Base-by-base conservation (phyloP, 2,329 filamentous ascomycete species). In the Neodidymelliopsis sp. region DNA sequence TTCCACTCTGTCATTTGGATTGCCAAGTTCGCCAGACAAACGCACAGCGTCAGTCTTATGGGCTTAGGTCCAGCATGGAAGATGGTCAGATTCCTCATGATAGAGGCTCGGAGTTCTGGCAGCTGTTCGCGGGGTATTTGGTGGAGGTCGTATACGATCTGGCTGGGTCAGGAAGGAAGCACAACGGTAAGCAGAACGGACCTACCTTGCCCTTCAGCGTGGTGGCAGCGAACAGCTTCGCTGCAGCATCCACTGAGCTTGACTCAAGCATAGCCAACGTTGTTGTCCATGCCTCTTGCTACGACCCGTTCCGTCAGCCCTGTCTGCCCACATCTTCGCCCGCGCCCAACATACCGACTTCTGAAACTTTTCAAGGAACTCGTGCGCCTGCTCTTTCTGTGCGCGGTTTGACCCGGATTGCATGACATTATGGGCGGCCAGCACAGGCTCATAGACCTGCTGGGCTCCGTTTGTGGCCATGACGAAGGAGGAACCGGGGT, bases 1-100 rank as follows among this genome's bases (percentile, higher is more conserved):
- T 95, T 93, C 94, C 94, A 99, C 36, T 87, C 84, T 65, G 85
- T 87, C 91, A 97, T 95, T 77, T 97, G 92, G 66, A 99, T 96
- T 51, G 94, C 94, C 67, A 99, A 78, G 69, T 93, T 93, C 13
- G 93, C 93, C 69, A 99, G 80, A 75, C 92, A 97, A 49, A 99
- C 92, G 72, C 91, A 96, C 53, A 99, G 83, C 77, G 97, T 93
- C 60, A 95, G 89, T 68, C 94, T 83, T 31, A 80, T 77, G 6
- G 84, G 83, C 73, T 91, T 90, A 24, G 91, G 91, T 6, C 92
- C 92, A 20, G 87, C 80, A 47, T 90, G 88, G 74, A 89, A 97
- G 52, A 84, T 82, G 66, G 90, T 89, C 43, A 99, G 81, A 41
- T 96, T 84, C 49, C 86, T 79, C 49, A 99, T 81, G 34, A 97